Evolutionary conservation across 2,329 filamentous ascomycete species (phyloP).

Genomic region (Verticillium isaacii): DNA sequence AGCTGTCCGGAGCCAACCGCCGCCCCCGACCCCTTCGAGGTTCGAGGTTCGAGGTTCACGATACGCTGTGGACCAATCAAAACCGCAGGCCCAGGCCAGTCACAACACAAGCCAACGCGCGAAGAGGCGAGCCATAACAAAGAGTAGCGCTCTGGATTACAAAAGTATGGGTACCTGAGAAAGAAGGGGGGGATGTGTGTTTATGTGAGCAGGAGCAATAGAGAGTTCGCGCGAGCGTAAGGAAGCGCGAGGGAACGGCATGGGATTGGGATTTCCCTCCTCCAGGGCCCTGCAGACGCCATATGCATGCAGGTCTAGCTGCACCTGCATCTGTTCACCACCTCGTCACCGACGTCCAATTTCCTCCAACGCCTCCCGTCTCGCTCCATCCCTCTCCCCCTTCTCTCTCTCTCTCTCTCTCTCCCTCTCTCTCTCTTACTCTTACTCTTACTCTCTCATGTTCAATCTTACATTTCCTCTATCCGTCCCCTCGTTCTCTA

Average conservation of each 20-base stretch:
- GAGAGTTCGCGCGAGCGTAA: neutral
- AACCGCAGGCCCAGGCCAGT: neutral
- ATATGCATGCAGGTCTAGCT: neutral
- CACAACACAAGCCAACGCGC: neutral
- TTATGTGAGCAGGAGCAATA: too few relatives aligned
- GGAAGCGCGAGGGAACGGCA: neutral
- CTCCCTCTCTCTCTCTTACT: slow-evolving; percentile 7
- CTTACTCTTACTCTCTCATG: slow-evolving; percentile 3
- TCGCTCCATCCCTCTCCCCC: slow-evolving; percentile 12
- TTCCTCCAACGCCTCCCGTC: slow-evolving; percentile 3
- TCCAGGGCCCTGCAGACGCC: neutral
- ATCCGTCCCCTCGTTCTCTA: slow-evolving; percentile 2
- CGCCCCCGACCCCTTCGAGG: neutral
- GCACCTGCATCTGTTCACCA: neutral
- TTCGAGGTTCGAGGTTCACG: neutral
- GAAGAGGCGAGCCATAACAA: neutral
- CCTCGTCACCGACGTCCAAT: neutral
- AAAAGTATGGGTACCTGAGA: neutral
- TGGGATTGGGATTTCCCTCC: neutral
- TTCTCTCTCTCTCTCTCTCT: slow-evolving; percentile 7
- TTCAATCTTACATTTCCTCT: slow-evolving; percentile 2
- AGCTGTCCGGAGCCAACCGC: neutral
- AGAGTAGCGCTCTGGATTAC: neutral
- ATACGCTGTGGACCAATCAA: neutral
- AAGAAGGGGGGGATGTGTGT: neutral